phyloP scores from a whole-genome alignment of 2,329 filamentous ascomycete genomes.

The Intubia oerlemansii region DNA sequence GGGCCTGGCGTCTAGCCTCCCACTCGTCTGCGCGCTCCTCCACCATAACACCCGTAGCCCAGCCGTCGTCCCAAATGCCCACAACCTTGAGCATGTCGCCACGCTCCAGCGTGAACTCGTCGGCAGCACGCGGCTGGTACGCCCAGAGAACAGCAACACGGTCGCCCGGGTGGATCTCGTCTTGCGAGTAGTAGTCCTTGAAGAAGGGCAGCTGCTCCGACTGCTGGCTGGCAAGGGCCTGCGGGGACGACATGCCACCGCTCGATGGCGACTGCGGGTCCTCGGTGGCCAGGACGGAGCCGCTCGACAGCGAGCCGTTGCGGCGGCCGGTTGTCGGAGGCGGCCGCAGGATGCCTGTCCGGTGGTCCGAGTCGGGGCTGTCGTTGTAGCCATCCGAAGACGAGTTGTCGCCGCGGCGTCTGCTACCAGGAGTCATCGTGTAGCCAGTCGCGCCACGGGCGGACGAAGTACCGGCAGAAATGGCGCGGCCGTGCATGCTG shows the following conservation, averaged over 20 bases:
- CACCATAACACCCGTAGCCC: conserved; percentile 81
- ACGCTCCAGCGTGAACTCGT: conserved; percentile 82
- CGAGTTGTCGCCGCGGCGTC: conserved; percentile 38
- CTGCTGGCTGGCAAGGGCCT: conserved; percentile 66
- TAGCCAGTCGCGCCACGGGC: too few relatives aligned
- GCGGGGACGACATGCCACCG: conserved; percentile 63
- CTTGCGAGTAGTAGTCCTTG: conserved; percentile 96
- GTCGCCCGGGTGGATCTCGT: conserved; percentile 84
- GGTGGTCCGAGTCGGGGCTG: conserved; percentile 48
- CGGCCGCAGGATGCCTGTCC: conserved; percentile 32
- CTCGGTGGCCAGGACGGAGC: conserved; percentile 49
- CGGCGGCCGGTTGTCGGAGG: conserved; percentile 41
- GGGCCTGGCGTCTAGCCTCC: conserved; percentile 52
- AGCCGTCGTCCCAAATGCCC: conserved; percentile 97
- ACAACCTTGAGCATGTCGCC: conserved; percentile 97
- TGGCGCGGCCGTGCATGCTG: conserved; percentile 23
- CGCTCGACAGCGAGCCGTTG: conserved; percentile 76
- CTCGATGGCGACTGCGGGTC: conserved; percentile 56
- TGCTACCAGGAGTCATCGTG: too few relatives aligned
- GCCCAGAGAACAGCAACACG: conserved; percentile 87
- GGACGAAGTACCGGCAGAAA: conserved; percentile 17
- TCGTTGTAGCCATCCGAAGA: conserved; percentile 53
- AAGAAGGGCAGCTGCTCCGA: conserved; percentile 92
- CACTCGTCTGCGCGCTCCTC: conserved; percentile 75
- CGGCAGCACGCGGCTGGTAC: conserved; percentile 79